Evolutionary conservation across 352 stramenopile genomes (phyloP), one percentile per base, ranked within the genome.

Genomic region (Chrysophaeum taylorii): DNA sequence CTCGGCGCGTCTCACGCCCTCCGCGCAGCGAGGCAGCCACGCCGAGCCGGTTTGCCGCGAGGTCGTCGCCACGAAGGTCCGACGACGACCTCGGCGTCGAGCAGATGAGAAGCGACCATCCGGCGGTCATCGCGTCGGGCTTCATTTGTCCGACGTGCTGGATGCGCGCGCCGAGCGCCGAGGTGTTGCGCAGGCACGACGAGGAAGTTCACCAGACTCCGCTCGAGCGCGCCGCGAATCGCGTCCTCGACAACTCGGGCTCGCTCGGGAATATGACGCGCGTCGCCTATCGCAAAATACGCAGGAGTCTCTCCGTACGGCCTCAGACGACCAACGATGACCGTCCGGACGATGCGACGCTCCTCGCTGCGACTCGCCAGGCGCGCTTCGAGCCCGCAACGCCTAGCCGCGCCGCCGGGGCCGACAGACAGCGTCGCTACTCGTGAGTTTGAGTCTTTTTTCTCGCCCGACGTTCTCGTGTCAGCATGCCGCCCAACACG

Each of bases 81-180:
- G 41, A 12, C 14, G 14, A 12, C 25, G 5, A 39, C 23, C 7
- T 33, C 52, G 2, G 52, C n/a, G 52, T 4, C 7, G 52, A 23
- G 27, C 27, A 25, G 52, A 25, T 38, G 16, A 25, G 52, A 12
- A 7, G 27, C 9, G 27, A 25, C 16, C n/a, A 7, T n/a, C 2
- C 9, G 14, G 2, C 57, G 33, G 35, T 66, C 33, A 66, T 66
- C 31, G 57, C 31, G 33, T 62, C 50, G n/a, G 57, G 57, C 31
- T 66, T 66, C 36, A 45, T 66, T 23, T 66, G 57, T 36, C 57
- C 57, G 21, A 7, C 31, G 57, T 66, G 57, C 57, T 66, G 31
- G 31, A 66, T 66, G 57, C 57, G 57, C 33, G 57, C 57, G 18
- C 57, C 57, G 57, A 48, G 12, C 21, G 33, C 31, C 12, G 57